phyloP scores from a whole-genome alignment of 176 grass and related monocot genomes.

The Eremochloa ophiuroides region DNA sequence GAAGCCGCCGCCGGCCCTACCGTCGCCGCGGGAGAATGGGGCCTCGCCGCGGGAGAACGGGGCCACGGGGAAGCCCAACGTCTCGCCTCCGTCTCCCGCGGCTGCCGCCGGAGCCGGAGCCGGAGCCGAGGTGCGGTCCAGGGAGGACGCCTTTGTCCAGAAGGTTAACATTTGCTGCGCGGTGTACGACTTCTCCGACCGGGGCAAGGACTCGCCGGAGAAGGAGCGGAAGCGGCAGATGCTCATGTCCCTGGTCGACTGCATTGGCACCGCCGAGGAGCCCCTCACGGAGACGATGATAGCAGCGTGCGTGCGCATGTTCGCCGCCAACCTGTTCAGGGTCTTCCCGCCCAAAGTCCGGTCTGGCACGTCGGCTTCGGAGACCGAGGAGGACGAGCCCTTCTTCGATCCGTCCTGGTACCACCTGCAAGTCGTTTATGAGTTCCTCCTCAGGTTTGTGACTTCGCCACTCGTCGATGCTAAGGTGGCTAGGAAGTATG shows the following conservation, averaged over 20 bases:
- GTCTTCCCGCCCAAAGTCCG: conserved; percentile 81
- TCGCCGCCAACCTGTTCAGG: conserved; percentile 81
- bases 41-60: conserved; percentile 20
- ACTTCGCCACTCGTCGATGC: conserved; percentile 75
- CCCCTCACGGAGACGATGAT: conserved; percentile 85
- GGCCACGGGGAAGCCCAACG: conserved; percentile 12
- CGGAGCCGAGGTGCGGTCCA: conserved; percentile 38
- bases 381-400: conserved; percentile 88
- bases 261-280: conserved; percentile 48
- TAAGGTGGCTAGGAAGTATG: conserved; percentile 84
- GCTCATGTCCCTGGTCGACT: conserved; percentile 72
- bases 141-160: conserved; percentile 74
- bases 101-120: conserved; percentile 3
- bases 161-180: conserved; percentile 79
- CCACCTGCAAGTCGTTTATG: conserved; percentile 89
- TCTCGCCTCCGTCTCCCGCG: conserved; percentile 7
- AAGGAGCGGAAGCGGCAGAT: conserved; percentile 87
- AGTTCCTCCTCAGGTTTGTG: conserved; percentile 82
- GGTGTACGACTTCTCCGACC: conserved; percentile 86
- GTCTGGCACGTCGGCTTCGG: conserved; percentile 25
- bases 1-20: conserved; percentile 18
- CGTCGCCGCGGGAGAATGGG: conserved; percentile 27
- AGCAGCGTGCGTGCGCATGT: conserved; percentile 65
- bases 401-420: conserved; percentile 93
- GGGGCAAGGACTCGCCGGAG: conserved; percentile 72